Evolutionary conservation across 192 early-diverging fungal genomes (phyloP).

Genomic region (Rhizophagus sp.): DNA sequence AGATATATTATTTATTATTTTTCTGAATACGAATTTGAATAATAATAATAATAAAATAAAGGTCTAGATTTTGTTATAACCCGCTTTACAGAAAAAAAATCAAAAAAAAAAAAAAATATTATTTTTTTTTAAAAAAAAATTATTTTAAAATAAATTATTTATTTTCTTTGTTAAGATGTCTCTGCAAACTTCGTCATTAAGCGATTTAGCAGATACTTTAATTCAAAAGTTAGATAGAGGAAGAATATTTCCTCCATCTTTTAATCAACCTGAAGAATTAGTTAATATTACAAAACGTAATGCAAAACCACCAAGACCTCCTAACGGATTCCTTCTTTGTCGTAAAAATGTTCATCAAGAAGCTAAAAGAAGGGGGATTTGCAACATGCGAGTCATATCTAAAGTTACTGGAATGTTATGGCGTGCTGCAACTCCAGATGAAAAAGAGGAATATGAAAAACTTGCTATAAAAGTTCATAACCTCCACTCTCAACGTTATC

Average conservation of each 20-base stretch:
- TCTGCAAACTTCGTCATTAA: background rate
- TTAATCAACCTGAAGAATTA: background rate
- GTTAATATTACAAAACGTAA: background rate
- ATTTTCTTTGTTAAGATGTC: too few species aligned
- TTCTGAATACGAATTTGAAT: too few species aligned
- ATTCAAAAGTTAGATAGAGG: background rate
- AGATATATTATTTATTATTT: too few species aligned
- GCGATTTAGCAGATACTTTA: background rate
- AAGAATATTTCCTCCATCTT: conserved; percentile 3
- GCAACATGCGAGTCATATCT: background rate
- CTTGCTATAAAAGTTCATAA: background rate
- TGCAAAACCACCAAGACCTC: background rate
- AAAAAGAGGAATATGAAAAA: background rate
- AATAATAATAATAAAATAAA: too few species aligned
- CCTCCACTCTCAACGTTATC: too few species aligned
- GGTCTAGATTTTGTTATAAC: too few species aligned
- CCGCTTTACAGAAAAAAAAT: too few species aligned
- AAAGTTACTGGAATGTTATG: conserved; percentile 7
- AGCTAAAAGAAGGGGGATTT: background rate
- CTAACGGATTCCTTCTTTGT: conserved; percentile 8
- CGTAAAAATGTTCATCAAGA: conserved; percentile 22
- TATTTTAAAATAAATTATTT: too few species aligned
- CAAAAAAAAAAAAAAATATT: too few species aligned
- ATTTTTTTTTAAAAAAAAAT: too few species aligned
- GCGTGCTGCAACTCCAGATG: background rate